Percentiles rank a stretch among this genome's conserved stretches.
These are phyloP conservation scores for Phylloporus sp. DNA, from an alignment of 768 basidiomycete genomes.

Conservation along the genomic window DNA sequence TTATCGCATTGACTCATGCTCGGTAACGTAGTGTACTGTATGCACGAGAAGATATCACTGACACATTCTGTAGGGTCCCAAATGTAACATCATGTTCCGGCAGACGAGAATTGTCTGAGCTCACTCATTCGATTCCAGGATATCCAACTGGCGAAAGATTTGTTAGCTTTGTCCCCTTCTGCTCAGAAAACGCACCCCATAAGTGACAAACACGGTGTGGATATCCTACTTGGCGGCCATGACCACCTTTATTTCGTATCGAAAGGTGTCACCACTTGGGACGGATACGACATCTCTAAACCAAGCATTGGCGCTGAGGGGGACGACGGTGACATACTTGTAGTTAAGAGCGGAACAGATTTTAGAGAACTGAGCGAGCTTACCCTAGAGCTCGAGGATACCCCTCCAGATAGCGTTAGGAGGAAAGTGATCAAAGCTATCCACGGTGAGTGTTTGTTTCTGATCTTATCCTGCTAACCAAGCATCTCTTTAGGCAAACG, in stretches of 20 bases:
- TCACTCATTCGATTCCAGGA: constrained; percentile 45
- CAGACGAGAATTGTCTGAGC: not conserved
- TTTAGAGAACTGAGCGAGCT: constrained; percentile 85
- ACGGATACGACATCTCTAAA: constrained; percentile 52
- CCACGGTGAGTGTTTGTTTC: constrained; percentile 41
- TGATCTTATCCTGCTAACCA: not conserved
- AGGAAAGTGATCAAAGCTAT: constrained; percentile 59
- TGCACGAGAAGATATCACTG: not conserved
- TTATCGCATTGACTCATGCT: constrained; percentile 84
- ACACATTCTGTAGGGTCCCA: constrained; percentile 21
- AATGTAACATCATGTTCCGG: constrained; percentile 21
- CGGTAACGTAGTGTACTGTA: constrained; percentile 41
- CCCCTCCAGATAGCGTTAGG: constrained; percentile 61
- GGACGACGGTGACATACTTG: constrained; percentile 67
- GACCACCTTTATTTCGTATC: constrained; percentile 81
- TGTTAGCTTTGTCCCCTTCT: constrained; percentile 56
- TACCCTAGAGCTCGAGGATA: constrained; percentile 54
- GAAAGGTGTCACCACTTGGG: constrained; percentile 63
- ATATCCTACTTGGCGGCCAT: constrained; percentile 83
- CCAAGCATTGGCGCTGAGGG: constrained; percentile 62
- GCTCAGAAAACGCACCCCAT: constrained; percentile 44
- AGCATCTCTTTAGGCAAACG: constrained; percentile 51
- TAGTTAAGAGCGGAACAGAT: constrained; percentile 86
- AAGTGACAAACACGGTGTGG: constrained; percentile 65
- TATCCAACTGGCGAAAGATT: constrained; percentile 61